Conservation (phyloP, 1,284 basidiomycete species). For the Cutaneotrichosporon cutaneum region DNA sequence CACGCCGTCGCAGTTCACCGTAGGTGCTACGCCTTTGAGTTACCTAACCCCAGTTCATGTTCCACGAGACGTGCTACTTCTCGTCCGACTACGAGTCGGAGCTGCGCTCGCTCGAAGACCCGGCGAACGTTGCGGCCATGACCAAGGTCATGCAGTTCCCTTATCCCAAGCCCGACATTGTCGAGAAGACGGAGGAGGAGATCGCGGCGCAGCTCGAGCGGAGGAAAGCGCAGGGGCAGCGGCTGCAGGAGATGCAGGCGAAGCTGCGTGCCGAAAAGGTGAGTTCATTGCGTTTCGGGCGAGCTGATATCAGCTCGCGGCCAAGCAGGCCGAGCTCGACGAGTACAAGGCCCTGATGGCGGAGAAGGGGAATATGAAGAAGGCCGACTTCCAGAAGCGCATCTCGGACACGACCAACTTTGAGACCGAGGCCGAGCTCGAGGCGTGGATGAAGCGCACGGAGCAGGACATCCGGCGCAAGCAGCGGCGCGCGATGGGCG, state of each 20-base stretch:
- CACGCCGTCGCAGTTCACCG: slow-evolving; percentile 58
- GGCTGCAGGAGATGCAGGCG: slow-evolving; percentile 89
- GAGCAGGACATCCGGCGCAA: slow-evolving; percentile 65
- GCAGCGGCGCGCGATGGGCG: slow-evolving; percentile 69
- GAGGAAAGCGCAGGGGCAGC: slow-evolving; percentile 77
- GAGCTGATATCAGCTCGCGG: slow-evolving; percentile 33
- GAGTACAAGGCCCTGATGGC: slow-evolving; percentile 69
- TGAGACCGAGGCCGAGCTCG: slow-evolving; percentile 64
- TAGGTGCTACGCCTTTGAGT: slow-evolving; percentile 48
- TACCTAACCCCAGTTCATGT: slow-evolving; percentile 68
- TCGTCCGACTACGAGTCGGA: slow-evolving; percentile 72
- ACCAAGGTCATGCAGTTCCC: slow-evolving; percentile 84
- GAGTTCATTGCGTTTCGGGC: not conserved
- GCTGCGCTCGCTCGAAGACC: slow-evolving; percentile 65
- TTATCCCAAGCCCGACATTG: slow-evolving; percentile 65
- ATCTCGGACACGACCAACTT: slow-evolving; percentile 62
- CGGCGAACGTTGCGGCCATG: slow-evolving; percentile 62
- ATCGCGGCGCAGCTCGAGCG: slow-evolving; percentile 72
- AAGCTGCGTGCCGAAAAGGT: slow-evolving; percentile 84
- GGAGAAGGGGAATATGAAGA: slow-evolving; percentile 64
- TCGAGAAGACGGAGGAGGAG: slow-evolving; percentile 92
- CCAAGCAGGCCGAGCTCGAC: slow-evolving; percentile 67
- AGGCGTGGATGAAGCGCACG: slow-evolving; percentile 73
- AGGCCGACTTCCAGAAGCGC: slow-evolving; percentile 69
- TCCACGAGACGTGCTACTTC: slow-evolving; percentile 83